Conservation (phyloP, 306 rosid species). For the Cucurbita ficifolia region DNA sequence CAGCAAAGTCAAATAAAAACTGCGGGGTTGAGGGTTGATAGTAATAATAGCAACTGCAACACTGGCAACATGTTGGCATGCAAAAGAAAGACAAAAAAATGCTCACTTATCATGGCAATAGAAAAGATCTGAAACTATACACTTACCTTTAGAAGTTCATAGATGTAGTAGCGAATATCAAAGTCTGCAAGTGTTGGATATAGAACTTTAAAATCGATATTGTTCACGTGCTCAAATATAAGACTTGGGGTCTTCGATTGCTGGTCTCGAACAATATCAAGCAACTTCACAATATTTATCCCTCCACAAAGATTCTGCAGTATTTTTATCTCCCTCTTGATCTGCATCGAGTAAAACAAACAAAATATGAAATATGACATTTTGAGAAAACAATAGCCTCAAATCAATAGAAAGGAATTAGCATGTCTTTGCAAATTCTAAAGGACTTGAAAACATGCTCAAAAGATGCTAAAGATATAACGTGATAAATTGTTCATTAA, state of each 20-base stretch:
- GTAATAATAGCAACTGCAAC: not conserved
- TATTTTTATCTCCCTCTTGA: conserved; percentile 35
- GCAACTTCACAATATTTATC: conserved; percentile 28
- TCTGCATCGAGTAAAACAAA: conserved; percentile 10
- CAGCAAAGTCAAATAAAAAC: not conserved
- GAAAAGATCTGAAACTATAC: not conserved
- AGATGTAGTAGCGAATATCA: conserved; percentile 32
- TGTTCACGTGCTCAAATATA: conserved; percentile 32
- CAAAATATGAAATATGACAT: not conserved
- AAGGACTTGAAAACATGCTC: not conserved
- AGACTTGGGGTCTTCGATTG: conserved; percentile 31
- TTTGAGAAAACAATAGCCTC: not conserved
- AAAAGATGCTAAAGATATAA: not conserved
- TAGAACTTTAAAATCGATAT: conserved; percentile 26
- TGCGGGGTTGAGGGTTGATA: not conserved
- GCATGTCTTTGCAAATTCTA: not conserved
- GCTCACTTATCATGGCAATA: not conserved
- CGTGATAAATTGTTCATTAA: not conserved
- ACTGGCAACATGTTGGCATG: not conserved
- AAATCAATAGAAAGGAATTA: not conserved
- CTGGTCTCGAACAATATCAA: conserved; percentile 30
- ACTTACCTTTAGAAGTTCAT: conserved; percentile 29
- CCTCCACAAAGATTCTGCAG: conserved; percentile 39
- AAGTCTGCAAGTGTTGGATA: conserved; percentile 28
- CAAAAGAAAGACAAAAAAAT: not conserved